Evolutionary conservation across 2,329 filamentous ascomycete genomes (phyloP), one percentile per base, ranked within the genome.

Genomic region (Cryphonectria parasitica): DNA sequence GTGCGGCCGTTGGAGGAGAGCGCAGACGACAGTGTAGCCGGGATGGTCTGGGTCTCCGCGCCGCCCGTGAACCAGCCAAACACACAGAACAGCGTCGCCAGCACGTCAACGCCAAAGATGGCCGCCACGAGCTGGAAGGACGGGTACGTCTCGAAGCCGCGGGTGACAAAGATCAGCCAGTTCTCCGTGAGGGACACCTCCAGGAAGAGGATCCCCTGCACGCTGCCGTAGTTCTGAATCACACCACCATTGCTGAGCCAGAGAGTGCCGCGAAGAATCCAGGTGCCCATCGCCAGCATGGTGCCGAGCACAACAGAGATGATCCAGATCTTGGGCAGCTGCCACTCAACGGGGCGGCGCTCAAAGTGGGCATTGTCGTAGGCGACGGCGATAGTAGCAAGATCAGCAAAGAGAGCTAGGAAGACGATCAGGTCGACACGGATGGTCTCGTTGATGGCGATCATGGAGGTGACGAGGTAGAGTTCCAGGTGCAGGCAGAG

Each of bases 301-400:
- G 88, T 75, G 80, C 91, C 91, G 67, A 93, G 88, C 71, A 91
- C 83, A 75, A 91, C 84, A 73, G 88, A 90, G 77, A 94, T 92
- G 75, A 93, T 86, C 91, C 91, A 93, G 79, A 93, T 93, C 86
- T 93, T 94, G 74, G 91, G 91, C 74, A 94, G 80, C 83, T 94
- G 91, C 91, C 91, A 94, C 81, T 93, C 91, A 76, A 93, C 91
- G 22, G 91, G 91, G 56, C 91, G 89, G 73, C 86, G 85, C 78
- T 94, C 91, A 77, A 89, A 93, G 83, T 92, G 89, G 67, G 91
- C 91, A 79, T 93, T 93, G 79, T 94, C 91, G 83, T 93, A 93
- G 68, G 91, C 91, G 71, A 93, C 89, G 73, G 91, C 91, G 75
- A 94, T 92, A 74, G 91, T 94, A 73, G 91, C 91, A 81, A 94